A percentile compares a stretch with the other conserved stretches of the same genome.
phyloP scores from a whole-genome alignment of 2,329 filamentous ascomycete genomes.

The Microdochium bolleyi region DNA sequence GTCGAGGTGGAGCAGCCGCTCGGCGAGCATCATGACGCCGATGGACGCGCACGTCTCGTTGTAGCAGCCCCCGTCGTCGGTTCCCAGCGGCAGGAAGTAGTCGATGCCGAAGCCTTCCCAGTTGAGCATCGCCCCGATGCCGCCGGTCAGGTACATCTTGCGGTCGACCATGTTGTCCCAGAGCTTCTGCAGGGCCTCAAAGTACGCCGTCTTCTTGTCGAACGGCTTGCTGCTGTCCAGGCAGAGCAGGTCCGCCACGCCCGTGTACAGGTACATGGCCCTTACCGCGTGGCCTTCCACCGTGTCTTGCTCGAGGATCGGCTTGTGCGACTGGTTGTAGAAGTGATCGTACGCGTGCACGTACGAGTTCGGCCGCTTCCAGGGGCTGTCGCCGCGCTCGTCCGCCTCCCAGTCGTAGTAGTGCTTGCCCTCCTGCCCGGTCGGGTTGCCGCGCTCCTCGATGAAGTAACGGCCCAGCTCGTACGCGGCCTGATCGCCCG shows the following conservation, averaged over 20 bases:
- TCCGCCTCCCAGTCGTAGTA: conserved; percentile 48
- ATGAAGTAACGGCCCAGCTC: conserved; percentile 48
- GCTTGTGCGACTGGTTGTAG: conserved; percentile 50
- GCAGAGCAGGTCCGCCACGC: conserved; percentile 44
- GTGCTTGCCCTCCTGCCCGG: conserved; percentile 36
- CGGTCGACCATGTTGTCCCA: conserved; percentile 54
- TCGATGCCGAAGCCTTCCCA: conserved; percentile 54
- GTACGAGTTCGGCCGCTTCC: conserved; percentile 37
- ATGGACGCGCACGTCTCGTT: conserved; percentile 54
- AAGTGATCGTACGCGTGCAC: conserved; percentile 29
- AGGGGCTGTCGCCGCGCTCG: conserved; percentile 38
- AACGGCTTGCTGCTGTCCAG: conserved; percentile 16
- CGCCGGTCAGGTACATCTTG: conserved; percentile 57
- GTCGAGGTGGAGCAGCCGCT: conserved; percentile 45
- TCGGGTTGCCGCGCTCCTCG: conserved; percentile 46
- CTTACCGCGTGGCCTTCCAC: conserved; percentile 54
- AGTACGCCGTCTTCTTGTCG: conserved; percentile 17
- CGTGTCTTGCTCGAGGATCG: conserved; percentile 42
- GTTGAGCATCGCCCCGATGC: conserved; percentile 48
- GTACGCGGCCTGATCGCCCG: conserved; percentile 25
- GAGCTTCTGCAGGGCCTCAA: conserved; percentile 33
- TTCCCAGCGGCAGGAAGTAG: conserved; percentile 50
- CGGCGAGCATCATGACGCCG: conserved; percentile 52
- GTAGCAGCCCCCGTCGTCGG: conserved; percentile 55
- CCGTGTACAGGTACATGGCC: conserved; percentile 52